phyloP scores from a whole-genome alignment of 1,284 basidiomycete genomes.

The Rhizoctonia solani region DNA sequence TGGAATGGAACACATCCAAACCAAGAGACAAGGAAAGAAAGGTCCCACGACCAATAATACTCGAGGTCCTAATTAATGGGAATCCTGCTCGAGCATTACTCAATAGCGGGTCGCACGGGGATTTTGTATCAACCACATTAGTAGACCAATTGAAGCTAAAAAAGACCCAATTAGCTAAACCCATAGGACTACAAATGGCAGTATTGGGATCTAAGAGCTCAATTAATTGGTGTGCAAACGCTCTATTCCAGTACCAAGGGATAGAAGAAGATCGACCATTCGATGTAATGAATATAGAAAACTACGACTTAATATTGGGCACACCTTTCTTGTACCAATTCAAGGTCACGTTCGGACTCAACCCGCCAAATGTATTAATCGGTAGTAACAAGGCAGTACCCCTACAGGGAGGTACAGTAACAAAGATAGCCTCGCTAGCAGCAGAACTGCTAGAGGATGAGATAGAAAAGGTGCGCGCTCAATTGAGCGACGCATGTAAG shows the following conservation, averaged over 20 bases:
- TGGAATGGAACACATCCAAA: background rate
- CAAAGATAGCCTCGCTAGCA: conserved; percentile 36
- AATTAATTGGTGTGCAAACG: conserved; percentile 38
- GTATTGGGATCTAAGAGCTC: conserved; percentile 43
- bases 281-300: conserved; percentile 44
- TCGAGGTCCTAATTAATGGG: conserved; percentile 46
- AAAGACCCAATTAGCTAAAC: conserved; percentile 41
- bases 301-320: conserved; percentile 44
- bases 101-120: conserved; percentile 48
- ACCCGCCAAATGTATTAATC: conserved; percentile 40
- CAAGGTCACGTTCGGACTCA: conserved; percentile 40
- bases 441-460: conserved; percentile 15
- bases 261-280: conserved; percentile 44
- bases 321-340: conserved; percentile 45
- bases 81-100: conserved; percentile 45
- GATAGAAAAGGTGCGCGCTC: conserved; percentile 24
- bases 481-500: conserved; percentile 40
- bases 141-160: conserved; percentile 46
- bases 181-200: conserved; percentile 45
- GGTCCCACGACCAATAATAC: conserved; percentile 45
- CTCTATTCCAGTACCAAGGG: conserved; percentile 43
- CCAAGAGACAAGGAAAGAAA: conserved; percentile 29
- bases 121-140: conserved; percentile 50
- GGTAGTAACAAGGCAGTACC: conserved; percentile 36
- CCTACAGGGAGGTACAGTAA: conserved; percentile 40